Base-by-base conservation (phyloP, 106 monocot species). In the Iris macrosiphon region DNA sequence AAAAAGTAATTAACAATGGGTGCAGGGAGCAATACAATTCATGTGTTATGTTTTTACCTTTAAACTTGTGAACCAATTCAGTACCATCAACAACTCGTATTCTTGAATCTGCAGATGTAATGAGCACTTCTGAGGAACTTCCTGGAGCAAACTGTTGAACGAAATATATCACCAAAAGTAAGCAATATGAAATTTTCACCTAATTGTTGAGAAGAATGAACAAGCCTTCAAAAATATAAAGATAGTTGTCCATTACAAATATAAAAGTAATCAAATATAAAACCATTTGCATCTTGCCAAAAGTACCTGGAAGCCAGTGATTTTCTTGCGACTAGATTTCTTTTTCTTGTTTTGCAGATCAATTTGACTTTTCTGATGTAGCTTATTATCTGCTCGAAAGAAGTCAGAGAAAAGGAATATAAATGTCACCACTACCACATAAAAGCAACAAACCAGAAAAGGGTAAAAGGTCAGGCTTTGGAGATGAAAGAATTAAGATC, bases 41-140 rank as follows among this genome's bases (percentile, higher is more conserved):
- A n/a, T n/a, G n/a, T n/a, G n/a, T n/a, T n/a, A n/a, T n/a, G n/a
- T 0, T 46, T 57, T 58, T 67, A 89, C 94, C 94, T 84, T 85
- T 94, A 31, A 89, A 89, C 59, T 85, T 94, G 46, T 89, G 94
- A 31, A 85, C 81, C n/a, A 94, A 40, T 55, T 85, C 81, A 60
- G 61, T 61, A 61, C 85, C 78, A 73, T 94, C 85, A 45, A 94
- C 71, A 31, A 88, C 75, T 33, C 94, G 74, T 39, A 93, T 88
- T 63, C 88, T 67, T 45, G 93, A 93, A 71, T 93, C 93, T 66
- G 93, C 93, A 16, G 93, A 88, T 31, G 93, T 93, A 39, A 94
- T 65, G 25, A 94, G 66, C 35, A 82, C 84, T 73, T 89, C 88
- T 1, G 84, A 65, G 14, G 67, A 79, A 61, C 85, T 85, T 52